Percentiles rank a stretch among this genome's conserved stretches.
Evolutionary conservation across 2,329 filamentous ascomycete species (phyloP).

Genomic region (Colletotrichum aenigma): DNA sequence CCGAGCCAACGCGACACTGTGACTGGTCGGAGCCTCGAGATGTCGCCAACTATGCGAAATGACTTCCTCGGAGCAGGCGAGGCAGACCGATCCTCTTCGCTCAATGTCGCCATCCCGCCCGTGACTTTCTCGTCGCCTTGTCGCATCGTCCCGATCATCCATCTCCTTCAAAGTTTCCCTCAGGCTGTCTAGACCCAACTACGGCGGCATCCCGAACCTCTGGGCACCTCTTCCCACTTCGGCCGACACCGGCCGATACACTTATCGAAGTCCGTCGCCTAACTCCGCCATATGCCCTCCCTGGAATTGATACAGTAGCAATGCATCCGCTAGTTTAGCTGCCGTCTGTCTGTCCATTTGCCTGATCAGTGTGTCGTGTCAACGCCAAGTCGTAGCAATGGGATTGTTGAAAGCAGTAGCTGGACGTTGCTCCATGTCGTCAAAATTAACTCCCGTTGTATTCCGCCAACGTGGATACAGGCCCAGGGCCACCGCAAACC

Average conservation of each 20-base stretch:
- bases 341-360: not conserved
- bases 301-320: not conserved
- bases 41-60: not conserved
- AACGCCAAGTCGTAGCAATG: not conserved
- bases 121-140: not conserved
- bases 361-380: not conserved
- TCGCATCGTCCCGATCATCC: not conserved
- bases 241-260: not conserved
- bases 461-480: not conserved
- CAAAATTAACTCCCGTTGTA: slow-evolving; percentile 1
- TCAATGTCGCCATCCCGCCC: not conserved
- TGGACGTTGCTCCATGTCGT: not conserved
- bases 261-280: not conserved
- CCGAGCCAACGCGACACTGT: not conserved
- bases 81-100: not conserved
- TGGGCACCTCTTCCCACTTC: not conserved
- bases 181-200: not conserved
- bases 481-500: not conserved
- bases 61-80: not conserved
- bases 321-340: not conserved
- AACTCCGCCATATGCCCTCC: not conserved
- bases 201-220: not conserved
- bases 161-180: not conserved
- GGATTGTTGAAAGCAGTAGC: not conserved
- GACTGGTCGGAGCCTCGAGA: not conserved